A percentile compares a stretch with the other conserved stretches of the same genome.
Evolutionary conservation across 768 basidiomycete species (phyloP).

Genomic region (Kwoniella sp.): DNA sequence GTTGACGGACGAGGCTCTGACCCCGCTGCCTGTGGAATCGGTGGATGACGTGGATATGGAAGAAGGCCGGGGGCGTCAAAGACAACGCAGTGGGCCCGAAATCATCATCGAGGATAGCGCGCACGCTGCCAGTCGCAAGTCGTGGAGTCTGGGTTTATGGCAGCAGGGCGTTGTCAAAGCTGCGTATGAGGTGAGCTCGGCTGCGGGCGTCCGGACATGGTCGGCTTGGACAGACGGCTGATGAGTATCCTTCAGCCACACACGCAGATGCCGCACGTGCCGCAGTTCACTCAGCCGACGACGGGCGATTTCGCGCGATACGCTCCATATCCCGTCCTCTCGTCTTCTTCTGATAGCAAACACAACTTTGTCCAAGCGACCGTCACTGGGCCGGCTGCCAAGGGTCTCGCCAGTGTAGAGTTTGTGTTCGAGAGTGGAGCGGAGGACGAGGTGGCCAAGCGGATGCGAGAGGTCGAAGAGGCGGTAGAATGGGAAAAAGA

Average conservation of each 20-base stretch:
- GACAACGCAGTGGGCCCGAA: neutral
- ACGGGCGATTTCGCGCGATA: neutral
- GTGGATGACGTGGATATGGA: slow-evolving; percentile 10
- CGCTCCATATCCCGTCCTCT: slow-evolving; percentile 15
- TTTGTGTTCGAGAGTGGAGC: slow-evolving; percentile 30
- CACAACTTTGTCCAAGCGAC: slow-evolving; percentile 8
- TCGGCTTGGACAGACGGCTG: neutral
- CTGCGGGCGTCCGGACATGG: neutral
- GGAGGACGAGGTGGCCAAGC: neutral
- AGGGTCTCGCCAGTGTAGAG: slow-evolving; percentile 40
- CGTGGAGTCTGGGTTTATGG: slow-evolving; percentile 30
- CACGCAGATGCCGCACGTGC: slow-evolving; percentile 46
- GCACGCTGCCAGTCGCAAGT: slow-evolving; percentile 8
- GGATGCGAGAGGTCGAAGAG: slow-evolving; percentile 1
- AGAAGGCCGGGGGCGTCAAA: slow-evolving; percentile 4
- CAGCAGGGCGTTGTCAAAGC: slow-evolving; percentile 32
- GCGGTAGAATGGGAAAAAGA: slow-evolving; percentile 35
- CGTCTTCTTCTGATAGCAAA: slow-evolving; percentile 1
- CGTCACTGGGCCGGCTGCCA: slow-evolving; percentile 8
- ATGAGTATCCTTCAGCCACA: slow-evolving; percentile 33
- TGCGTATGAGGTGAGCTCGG: slow-evolving; percentile 38
- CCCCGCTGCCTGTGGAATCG: neutral
- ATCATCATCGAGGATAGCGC: slow-evolving; percentile 30
- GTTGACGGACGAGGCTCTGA: slow-evolving; percentile 5
- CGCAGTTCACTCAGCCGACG: slow-evolving; percentile 35